Conservation (phyloP, 129 eudicot species). For the Flaveria ramosissima region DNA sequence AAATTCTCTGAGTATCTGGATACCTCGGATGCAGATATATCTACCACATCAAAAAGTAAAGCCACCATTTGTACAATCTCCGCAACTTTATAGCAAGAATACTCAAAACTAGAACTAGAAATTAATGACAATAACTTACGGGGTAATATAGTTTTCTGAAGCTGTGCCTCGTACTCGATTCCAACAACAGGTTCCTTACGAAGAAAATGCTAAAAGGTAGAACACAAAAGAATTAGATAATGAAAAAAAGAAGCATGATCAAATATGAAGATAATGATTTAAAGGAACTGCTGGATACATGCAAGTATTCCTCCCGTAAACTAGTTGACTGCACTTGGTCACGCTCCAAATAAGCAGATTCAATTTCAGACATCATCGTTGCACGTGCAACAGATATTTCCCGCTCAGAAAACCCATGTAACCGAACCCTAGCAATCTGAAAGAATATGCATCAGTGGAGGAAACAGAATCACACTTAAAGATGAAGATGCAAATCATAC, state of each 20-base stretch:
- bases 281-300: slow-evolving; percentile 40
- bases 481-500: slow-evolving; percentile 39
- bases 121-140: slow-evolving; percentile 45
- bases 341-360: slow-evolving; percentile 90
- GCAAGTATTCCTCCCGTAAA: slow-evolving; percentile 77
- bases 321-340: slow-evolving; percentile 86
- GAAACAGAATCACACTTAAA: background rate
- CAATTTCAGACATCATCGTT: slow-evolving; percentile 85
- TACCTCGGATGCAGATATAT: slow-evolving; percentile 77
- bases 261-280: slow-evolving; percentile 15
- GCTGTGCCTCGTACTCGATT: slow-evolving; percentile 88
- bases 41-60: slow-evolving; percentile 46
- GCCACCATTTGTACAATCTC: slow-evolving; percentile 16
- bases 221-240: slow-evolving; percentile 33
- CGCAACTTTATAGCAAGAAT: slow-evolving; percentile 8
- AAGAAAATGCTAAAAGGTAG: slow-evolving; percentile 71
- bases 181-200: slow-evolving; percentile 87
- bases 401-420: slow-evolving; percentile 85
- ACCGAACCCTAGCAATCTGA: slow-evolving; percentile 85
- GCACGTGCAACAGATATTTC: slow-evolving; percentile 73
- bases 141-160: slow-evolving; percentile 83
- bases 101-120: slow-evolving; percentile 17
- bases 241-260: slow-evolving; percentile 9
- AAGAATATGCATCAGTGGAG: slow-evolving; percentile 35
- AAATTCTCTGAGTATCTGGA: slow-evolving; percentile 79